Conservation (phyloP, 305 asterid species). For the Fraxinus albicans region DNA sequence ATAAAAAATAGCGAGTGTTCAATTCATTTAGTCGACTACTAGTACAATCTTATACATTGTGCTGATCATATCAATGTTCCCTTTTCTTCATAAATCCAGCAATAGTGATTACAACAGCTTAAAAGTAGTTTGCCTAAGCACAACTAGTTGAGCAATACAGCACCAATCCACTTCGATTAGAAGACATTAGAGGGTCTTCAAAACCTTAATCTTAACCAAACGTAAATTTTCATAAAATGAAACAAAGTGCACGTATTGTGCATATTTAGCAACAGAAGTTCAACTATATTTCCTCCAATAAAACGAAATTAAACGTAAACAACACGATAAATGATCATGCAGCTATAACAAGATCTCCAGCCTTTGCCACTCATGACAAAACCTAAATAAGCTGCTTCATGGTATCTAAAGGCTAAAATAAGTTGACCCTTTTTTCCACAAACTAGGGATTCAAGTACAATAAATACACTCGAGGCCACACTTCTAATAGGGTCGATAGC, state of each 20-base stretch:
- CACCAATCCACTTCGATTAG: conserved; percentile 18
- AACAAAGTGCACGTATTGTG: background rate
- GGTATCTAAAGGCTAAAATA: conserved; percentile 9
- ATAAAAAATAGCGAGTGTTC: background rate
- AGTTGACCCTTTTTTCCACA: conserved; percentile 13
- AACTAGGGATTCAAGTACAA: conserved; percentile 31
- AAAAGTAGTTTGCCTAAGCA: background rate
- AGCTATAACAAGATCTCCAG: background rate
- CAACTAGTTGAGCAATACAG: background rate
- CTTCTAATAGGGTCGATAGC: conserved; percentile 55
- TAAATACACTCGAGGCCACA: background rate
- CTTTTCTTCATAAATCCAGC: background rate
- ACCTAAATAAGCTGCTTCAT: conserved; percentile 1
- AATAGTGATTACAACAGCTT: background rate
- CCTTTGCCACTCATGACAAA: background rate
- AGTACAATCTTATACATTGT: background rate
- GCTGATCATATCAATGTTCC: background rate
- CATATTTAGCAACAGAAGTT: background rate
- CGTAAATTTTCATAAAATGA: background rate
- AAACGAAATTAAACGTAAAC: background rate
- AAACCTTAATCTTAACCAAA: background rate
- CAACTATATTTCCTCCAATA: background rate
- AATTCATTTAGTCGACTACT: background rate
- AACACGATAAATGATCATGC: conserved; percentile 14
- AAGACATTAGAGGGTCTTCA: conserved; percentile 11